Evolutionary conservation across 2,329 filamentous ascomycete genomes (phyloP), one percentile per base, ranked within the genome.

Genomic region (Aspergillus tamarii): DNA sequence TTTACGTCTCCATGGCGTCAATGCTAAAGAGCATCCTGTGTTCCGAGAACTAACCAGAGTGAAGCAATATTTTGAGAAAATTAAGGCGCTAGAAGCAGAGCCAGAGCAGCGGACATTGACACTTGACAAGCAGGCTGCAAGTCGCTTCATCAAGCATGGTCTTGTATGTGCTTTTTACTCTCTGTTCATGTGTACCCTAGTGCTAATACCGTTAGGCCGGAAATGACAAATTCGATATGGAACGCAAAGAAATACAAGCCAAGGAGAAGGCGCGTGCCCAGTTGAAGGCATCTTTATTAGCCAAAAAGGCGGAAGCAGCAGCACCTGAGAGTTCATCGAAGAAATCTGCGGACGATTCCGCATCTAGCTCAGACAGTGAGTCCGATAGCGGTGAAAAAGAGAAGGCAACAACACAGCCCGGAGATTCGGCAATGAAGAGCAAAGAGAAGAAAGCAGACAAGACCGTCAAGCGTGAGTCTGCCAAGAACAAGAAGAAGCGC

Each of bases 21-120:
- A 97, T 73, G 89, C 91, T n/a, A 93, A 91, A 76, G 85, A 91
- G 59, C 94, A 98, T 75, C 86, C 92, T 32, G 88, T 99, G 64
- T 95, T 93, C 79, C 85, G 86, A 64, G 95, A 99, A 81, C 85
- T 99, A 66, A 90, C 88, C 63, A 89, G 95, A 62, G 89, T 98
- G 60, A 93, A 90, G 77, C 91, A 93, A 75, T 98, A 98, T 78
- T 96, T 97, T 79, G 88, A 87, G 64, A 99, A 98, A 82, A 94
- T 98, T 76, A 92, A 95, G 74, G 83, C 84, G 16, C 85, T 88
- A 3, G 93, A 97, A 78, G 85, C 83, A 8, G 85, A 87, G 1
- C 84, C 85, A 4, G 78, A 81, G 59, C 83, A 87, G 72, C 84
- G 85, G 36, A 85, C 81, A 1, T 80, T 92, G 66, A 87, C 78